These are phyloP conservation scores for Nigrospora osmanthi DNA, from an alignment of 2,329 filamentous ascomycete species.

Conservation along the genomic window DNA sequence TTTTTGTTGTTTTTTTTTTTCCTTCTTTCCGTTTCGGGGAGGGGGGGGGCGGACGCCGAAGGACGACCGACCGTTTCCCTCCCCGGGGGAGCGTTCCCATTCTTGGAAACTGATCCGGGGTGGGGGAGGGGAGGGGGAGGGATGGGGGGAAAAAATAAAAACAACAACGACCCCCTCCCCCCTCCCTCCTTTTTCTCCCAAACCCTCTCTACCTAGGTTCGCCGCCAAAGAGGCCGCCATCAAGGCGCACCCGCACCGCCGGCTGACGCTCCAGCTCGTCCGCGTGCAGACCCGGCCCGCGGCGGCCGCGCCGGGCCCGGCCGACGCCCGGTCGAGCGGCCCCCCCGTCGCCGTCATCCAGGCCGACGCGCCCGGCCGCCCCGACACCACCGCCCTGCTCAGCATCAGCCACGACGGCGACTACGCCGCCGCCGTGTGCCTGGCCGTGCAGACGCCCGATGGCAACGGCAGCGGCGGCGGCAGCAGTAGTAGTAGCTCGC, in stretches of 20 bases:
- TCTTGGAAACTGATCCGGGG: too few species aligned
- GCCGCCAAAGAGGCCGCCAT: slow-evolving; percentile 70
- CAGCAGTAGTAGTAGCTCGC: not conserved
- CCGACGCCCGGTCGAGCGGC: slow-evolving; percentile 19
- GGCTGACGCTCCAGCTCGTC: slow-evolving; percentile 56
- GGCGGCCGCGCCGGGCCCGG: slow-evolving; percentile 4
- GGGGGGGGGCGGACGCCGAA: not conserved
- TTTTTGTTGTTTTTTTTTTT: not conserved
- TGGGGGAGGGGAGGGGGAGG: too few species aligned
- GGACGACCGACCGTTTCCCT: too few species aligned
- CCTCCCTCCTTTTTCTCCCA: too few species aligned
- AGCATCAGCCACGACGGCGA: slow-evolving; percentile 85
- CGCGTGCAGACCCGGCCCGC: slow-evolving; percentile 22
- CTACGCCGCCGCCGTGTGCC: slow-evolving; percentile 66
- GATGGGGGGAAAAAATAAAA: too few species aligned
- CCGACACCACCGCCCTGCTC: slow-evolving; percentile 48
- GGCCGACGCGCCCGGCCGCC: slow-evolving; percentile 6
- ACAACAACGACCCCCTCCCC: too few species aligned
- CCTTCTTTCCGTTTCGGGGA: not conserved
- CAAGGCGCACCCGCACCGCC: slow-evolving; percentile 58
- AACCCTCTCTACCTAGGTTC: slow-evolving; percentile 34
- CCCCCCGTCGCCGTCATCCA: slow-evolving; percentile 37
- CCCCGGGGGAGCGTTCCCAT: too few species aligned
- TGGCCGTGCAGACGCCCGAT: slow-evolving; percentile 29
- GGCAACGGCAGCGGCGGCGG: not conserved